Evolutionary conservation across 202 grass and related monocot species (phyloP), one percentile per base, ranked within the genome.

Genomic region (Cymbopogon flexuosus): DNA sequence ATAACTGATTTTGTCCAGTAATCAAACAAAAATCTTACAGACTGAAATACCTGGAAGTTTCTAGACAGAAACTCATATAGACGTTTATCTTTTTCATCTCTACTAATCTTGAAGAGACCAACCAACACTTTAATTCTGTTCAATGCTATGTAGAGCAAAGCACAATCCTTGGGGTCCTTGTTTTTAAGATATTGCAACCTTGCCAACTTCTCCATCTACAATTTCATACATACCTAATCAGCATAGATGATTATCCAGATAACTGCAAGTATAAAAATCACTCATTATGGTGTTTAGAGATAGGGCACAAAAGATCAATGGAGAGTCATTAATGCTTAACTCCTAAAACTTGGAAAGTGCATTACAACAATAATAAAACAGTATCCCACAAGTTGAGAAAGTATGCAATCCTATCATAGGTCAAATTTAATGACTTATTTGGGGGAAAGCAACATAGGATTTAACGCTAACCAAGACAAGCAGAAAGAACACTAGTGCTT

Each of bases 151-250:
- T 94, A 97, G 65, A 94, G 72, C 79, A 97, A 90, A 86, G 94
- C 88, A 82, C 94, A 97, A 56, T 94, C 92, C 82, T 97, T 94
- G 3, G 94, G 91, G 43, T 97, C 90, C 88, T 89, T 97, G 71
- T 80, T 91, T 86, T 86, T 97, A 81, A 97, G 90, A 91, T 94
- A 97, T 70, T 97, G 91, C 64, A 87, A 79, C 79, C 94, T 94
- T 62, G 94, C 94, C 84, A 97, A 71, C 62, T 97, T 97, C 86
- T 97, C 94, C 90, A 94, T 97, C 94, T 97, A 80, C 62, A 91
- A 91, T 82, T 75, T 88, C 64, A 87, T 49, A 83, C 31, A 82
- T 72, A 84, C 62, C 73, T 64, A 80, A 83, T 90, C 52, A 89
- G 83, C 43, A 80, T 82, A 88, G 36, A 37, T 79, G 46, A 89